Base-by-base conservation (phyloP, 352 stramenopile genomes). In the Phytophthora pinifolia region DNA sequence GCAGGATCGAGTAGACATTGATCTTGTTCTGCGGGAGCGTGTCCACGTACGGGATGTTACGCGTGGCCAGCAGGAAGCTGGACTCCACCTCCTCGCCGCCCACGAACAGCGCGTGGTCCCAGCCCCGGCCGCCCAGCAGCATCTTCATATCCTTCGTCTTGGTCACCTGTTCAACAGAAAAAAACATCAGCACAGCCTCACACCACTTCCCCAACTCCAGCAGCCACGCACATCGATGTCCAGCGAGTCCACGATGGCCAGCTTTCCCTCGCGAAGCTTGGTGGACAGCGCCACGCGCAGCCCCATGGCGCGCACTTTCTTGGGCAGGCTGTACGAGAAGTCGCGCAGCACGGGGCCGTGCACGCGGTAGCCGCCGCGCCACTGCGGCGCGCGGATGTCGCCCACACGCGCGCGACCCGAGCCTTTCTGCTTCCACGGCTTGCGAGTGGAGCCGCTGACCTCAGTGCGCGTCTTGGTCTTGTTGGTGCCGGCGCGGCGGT, bases 61-160 rank as follows among this genome's bases (percentile, higher is more conserved):
- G 76, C 43, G 81, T 93, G n/a, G 80, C 77, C 37, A 92, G 64
- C 63, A 83, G 31, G 25, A 95, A 93, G 69, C 86, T 90, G 45
- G 72, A 78, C 17, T 76, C 72, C 29, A 90, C 72, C 38, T 92
- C 78, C 44, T 84, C 72, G 41, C 81, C 76, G 44, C 88, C 83
- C 15, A 95, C 72, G 65, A 93, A 95, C 30, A 95, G 79, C 54
- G 83, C 85, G 62, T 95, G 81, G 61, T 95, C 82, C 85, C 85
- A 95, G 32, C 83, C 82, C 53, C 84, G 84, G 27, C 66, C 67
- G 53, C 74, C 70, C 42, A 95, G 64, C 54, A 92, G 64, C 53
- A 86, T 68, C 71, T 92, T 95, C 81, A 92, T 90, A 46, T 77
- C 74, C 74, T 95, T 95, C 46, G 83, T 93, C 79, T 95, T 95